A percentile compares a stretch with the other conserved stretches of the same genome.
Evolutionary conservation across 768 basidiomycete genomes (phyloP).

Genomic region (Pleurotus giganteus): DNA sequence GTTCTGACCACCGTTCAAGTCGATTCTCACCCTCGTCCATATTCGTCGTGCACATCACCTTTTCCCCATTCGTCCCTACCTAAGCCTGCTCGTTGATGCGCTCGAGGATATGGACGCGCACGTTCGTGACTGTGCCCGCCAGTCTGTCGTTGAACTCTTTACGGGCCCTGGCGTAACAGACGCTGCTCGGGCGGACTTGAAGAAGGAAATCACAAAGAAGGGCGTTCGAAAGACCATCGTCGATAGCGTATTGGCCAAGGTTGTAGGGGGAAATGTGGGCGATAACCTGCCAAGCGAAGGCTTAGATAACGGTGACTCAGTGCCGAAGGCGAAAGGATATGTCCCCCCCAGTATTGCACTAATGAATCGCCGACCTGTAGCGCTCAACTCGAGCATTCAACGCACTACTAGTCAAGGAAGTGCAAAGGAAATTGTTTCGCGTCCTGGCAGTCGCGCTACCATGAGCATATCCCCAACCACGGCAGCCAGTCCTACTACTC

Average conservation of each 20-base stretch:
- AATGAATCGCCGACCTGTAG: slow-evolving; percentile 47
- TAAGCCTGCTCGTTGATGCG: slow-evolving; percentile 74
- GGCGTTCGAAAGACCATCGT: slow-evolving; percentile 84
- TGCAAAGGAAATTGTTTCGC: slow-evolving; percentile 34
- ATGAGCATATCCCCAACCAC: slow-evolving; percentile 53
- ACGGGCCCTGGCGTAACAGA: slow-evolving; percentile 80
- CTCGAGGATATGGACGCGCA: slow-evolving; percentile 89
- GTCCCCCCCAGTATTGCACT: slow-evolving; percentile 74
- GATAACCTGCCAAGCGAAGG: slow-evolving; percentile 50
- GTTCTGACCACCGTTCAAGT: slow-evolving; percentile 28
- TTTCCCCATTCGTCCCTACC: slow-evolving; percentile 81
- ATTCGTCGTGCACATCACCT: slow-evolving; percentile 68
- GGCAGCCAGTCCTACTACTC: slow-evolving; percentile 35
- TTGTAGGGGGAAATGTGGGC: slow-evolving; percentile 45
- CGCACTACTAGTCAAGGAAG: slow-evolving; percentile 50
- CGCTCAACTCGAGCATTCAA: slow-evolving; percentile 28
- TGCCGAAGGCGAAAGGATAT: slow-evolving; percentile 52
- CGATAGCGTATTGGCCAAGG: slow-evolving; percentile 71
- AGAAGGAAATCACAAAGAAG: slow-evolving; percentile 87
- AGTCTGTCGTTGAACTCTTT: slow-evolving; percentile 82
- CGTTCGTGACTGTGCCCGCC: slow-evolving; percentile 84
- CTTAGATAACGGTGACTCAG: slow-evolving; percentile 54
- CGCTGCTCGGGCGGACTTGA: slow-evolving; percentile 87
- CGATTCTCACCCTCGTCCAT: slow-evolving; percentile 67
- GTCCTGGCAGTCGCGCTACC: slow-evolving; percentile 42